These are phyloP conservation scores for Skeletonema grethae DNA, from an alignment of 108 stramenopile genomes.

Conservation along the genomic window DNA sequence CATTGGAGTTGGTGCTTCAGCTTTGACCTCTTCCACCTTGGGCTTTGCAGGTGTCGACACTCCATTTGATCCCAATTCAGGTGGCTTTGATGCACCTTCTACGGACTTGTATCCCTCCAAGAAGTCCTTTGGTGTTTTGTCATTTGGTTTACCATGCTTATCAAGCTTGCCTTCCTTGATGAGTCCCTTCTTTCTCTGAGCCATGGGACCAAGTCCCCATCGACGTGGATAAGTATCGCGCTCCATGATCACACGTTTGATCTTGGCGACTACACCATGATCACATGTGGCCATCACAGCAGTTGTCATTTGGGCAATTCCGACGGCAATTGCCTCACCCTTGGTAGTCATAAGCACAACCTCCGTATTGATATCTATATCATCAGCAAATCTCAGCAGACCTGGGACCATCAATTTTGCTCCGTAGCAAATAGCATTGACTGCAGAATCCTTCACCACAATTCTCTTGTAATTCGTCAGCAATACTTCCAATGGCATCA, in stretches of 20 bases:
- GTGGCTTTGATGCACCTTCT: constrained; percentile 62
- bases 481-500: constrained; percentile 97
- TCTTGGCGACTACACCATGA: constrained; percentile 99
- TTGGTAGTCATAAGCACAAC: constrained; percentile 99
- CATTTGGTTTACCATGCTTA: constrained; percentile 98
- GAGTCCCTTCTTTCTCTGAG: constrained; percentile 95
- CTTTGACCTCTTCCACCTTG: constrained; percentile 17
- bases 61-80: constrained; percentile 36
- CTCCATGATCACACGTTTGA: constrained; percentile 99
- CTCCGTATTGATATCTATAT: constrained; percentile 96
- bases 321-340: constrained; percentile 99
- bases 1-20: constrained; percentile 27
- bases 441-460: constrained; percentile 99
- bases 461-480: constrained; percentile 97
- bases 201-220: constrained; percentile 99
- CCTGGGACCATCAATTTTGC: constrained; percentile 99
- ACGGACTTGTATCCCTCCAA: constrained; percentile 83
- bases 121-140: constrained; percentile 93
- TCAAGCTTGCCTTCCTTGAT: constrained; percentile 98
- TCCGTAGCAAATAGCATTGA: constrained; percentile 99
- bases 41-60: constrained; percentile 16
- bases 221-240: constrained; percentile 98
- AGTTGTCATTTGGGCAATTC: constrained; percentile 99
- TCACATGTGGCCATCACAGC: constrained; percentile 99
- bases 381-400: constrained; percentile 96